A percentile compares a stretch with the other conserved stretches of the same genome.
Conservation (phyloP, 2,329 filamentous ascomycete genomes). For the Diaporthe humulicola region DNA sequence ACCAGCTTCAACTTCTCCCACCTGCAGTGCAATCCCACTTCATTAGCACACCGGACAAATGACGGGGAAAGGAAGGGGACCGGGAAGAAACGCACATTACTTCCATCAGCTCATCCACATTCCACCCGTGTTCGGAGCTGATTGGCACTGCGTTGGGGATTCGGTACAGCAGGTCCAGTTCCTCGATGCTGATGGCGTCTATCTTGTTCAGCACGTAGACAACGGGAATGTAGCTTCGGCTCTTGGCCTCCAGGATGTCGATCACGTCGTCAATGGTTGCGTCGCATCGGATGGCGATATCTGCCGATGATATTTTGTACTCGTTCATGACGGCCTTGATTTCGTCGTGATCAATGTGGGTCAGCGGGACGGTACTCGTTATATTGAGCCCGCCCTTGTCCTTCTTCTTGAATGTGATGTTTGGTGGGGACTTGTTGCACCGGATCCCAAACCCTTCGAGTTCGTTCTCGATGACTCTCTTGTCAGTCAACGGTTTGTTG, state of each 20-base stretch:
- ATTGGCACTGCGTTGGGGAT: slow-evolving; percentile 98
- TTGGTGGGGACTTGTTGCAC: slow-evolving; percentile 96
- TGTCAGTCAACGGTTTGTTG: slow-evolving; percentile 98
- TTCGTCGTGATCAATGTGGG: slow-evolving; percentile 94
- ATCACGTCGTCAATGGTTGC: slow-evolving; percentile 98
- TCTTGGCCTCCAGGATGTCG: slow-evolving; percentile 94
- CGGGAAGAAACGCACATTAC: slow-evolving; percentile 73
- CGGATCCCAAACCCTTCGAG: slow-evolving; percentile 97
- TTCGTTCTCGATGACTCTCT: slow-evolving; percentile 94
- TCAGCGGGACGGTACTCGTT: slow-evolving; percentile 92
- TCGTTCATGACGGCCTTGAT: slow-evolving; percentile 98
- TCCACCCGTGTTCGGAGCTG: slow-evolving; percentile 98
- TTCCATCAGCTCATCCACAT: slow-evolving; percentile 95
- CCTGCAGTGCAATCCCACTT: slow-evolving; percentile 50
- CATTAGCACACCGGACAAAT: slow-evolving; percentile 21
- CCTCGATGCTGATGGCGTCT: slow-evolving; percentile 96
- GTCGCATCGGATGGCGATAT: slow-evolving; percentile 97
- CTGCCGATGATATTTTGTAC: slow-evolving; percentile 95
- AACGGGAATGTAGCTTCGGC: slow-evolving; percentile 97
- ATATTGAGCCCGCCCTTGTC: slow-evolving; percentile 98
- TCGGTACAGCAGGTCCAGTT: slow-evolving; percentile 93
- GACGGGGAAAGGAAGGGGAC: not conserved
- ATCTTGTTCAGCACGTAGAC: slow-evolving; percentile 99
- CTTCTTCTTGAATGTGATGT: slow-evolving; percentile 99
- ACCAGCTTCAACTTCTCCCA: slow-evolving; percentile 96